Percentiles rank a stretch among this genome's conserved stretches.
These are phyloP conservation scores for Turritis glabra DNA, from an alignment of 345 rosid genomes.

Conservation along the genomic window DNA sequence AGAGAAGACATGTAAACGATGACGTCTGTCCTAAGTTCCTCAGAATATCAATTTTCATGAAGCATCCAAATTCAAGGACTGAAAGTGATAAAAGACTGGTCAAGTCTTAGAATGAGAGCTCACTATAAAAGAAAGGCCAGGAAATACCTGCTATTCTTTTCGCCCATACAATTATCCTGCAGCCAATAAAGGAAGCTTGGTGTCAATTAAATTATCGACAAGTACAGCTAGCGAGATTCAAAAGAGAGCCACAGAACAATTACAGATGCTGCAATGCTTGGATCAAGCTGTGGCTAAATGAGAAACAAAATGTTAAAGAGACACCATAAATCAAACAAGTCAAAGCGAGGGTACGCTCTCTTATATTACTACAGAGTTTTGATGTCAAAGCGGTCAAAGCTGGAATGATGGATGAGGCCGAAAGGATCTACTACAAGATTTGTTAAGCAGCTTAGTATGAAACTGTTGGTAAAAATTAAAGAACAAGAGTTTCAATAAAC, in stretches of 20 bases:
- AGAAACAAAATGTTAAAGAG: slow-evolving; percentile 10
- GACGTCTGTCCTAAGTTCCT: not conserved
- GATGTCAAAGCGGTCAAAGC: too few species aligned
- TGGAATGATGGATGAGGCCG: too few species aligned
- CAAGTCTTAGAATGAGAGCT: slow-evolving; percentile 35
- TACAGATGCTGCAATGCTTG: slow-evolving; percentile 82
- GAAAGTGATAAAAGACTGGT: too few species aligned
- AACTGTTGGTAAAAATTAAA: too few species aligned
- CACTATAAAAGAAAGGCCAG: slow-evolving; percentile 84
- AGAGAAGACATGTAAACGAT: not conserved
- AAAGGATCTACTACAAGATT: too few species aligned
- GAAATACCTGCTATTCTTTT: slow-evolving; percentile 72
- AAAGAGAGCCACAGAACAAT: slow-evolving; percentile 51
- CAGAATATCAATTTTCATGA: not conserved
- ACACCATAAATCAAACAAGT: not conserved
- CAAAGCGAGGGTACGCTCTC: not conserved
- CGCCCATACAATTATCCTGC: slow-evolving; percentile 88
- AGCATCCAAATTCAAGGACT: not conserved
- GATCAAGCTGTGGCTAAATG: slow-evolving; percentile 77
- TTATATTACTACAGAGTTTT: not conserved
- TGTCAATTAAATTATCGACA: not conserved
- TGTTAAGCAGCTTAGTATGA: too few species aligned
- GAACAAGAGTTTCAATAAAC: too few species aligned
- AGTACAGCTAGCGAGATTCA: not conserved
- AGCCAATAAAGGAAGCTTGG: slow-evolving; percentile 6